These are phyloP conservation scores for Ammopiptanthus mongolicus DNA, from an alignment of 306 rosid genomes.

Conservation along the genomic window DNA sequence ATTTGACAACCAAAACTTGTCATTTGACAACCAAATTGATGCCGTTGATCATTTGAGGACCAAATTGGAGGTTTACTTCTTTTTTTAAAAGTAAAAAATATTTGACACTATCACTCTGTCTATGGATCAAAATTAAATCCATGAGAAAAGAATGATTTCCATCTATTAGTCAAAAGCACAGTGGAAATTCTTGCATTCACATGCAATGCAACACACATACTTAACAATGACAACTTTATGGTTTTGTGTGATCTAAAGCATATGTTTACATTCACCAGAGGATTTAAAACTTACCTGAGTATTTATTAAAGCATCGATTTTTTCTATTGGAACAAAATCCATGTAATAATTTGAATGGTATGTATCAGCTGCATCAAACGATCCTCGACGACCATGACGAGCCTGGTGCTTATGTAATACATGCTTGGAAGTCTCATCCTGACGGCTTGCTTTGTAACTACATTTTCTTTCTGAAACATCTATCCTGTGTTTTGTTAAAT, in stretches of 20 bases:
- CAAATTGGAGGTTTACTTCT: neutral
- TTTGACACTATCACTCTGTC: neutral
- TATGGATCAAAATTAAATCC: neutral
- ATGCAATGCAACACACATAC: no score
- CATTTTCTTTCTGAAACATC: constrained; percentile 26
- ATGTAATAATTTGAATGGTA: constrained; percentile 24
- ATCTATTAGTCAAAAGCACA: neutral
- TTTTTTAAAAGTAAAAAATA: neutral
- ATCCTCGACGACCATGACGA: constrained; percentile 20
- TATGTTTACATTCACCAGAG: neutral
- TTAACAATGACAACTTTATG: neutral
- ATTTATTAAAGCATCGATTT: constrained; percentile 9
- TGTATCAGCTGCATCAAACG: constrained; percentile 48
- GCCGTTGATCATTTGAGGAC: neutral
- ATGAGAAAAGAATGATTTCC: neutral
- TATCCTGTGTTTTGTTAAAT: constrained; percentile 28
- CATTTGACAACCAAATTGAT: neutral
- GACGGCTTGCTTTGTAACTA: neutral
- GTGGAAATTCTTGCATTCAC: neutral
- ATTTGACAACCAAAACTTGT: neutral
- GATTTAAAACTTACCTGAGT: constrained; percentile 37
- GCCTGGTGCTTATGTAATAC: constrained; percentile 22
- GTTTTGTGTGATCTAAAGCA: constrained; percentile 11
- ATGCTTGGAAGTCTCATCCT: constrained; percentile 15
- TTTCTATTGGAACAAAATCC: constrained; percentile 24